A percentile compares a stretch with the other conserved stretches of the same genome.
Conservation (phyloP, 306 rosid species). For the Ceratonia siliqua region DNA sequence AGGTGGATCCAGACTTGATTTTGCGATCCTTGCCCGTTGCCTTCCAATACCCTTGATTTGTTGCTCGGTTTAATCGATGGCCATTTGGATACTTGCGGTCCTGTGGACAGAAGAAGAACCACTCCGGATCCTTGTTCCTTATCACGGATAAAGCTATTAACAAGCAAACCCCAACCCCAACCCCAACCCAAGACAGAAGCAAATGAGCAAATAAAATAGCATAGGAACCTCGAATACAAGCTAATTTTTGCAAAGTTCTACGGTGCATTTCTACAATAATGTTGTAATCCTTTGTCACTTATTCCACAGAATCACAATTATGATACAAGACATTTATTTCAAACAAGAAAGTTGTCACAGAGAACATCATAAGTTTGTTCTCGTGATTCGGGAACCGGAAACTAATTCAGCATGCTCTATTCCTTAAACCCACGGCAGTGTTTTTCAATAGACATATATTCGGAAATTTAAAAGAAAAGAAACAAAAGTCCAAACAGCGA, state of each 20-base stretch:
- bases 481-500: not conserved
- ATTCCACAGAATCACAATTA: not conserved
- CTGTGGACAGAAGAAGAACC: constrained; percentile 99
- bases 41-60: constrained; percentile 85
- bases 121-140: constrained; percentile 79
- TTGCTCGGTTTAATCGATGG: constrained; percentile 84
- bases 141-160: constrained; percentile 68
- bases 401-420: not conserved
- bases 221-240: not conserved
- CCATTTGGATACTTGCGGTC: constrained; percentile 96
- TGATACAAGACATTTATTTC: not conserved
- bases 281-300: not conserved
- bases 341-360: not conserved
- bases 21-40: constrained; percentile 96
- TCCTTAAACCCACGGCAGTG: not conserved
- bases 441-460: not conserved
- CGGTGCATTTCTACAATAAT: not conserved
- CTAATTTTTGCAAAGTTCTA: not conserved
- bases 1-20: constrained; percentile 63
- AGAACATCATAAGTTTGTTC: not conserved
- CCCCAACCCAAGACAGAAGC: not conserved
- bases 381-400: not conserved
- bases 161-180: not conserved
- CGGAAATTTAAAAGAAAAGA: not conserved
- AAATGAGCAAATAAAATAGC: not conserved